Conservation (phyloP, 129 eudicot species). For the Saposhnikovia divaricata region DNA sequence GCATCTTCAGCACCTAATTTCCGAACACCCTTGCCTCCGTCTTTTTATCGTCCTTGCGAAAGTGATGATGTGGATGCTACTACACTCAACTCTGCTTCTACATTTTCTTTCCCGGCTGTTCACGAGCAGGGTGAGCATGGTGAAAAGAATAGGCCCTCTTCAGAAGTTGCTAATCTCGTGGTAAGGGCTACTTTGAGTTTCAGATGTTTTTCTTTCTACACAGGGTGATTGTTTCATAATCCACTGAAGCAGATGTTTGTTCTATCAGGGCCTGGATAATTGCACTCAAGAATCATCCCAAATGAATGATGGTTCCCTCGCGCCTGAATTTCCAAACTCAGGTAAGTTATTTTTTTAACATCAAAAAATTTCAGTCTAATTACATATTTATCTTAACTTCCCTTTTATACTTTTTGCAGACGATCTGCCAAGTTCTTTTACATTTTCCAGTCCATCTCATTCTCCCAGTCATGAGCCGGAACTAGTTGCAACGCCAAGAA, state of each 20-base stretch:
- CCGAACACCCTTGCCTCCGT: constrained; percentile 10
- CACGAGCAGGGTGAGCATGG: constrained; percentile 8
- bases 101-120: constrained; percentile 10
- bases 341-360: constrained; percentile 8
- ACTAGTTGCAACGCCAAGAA: constrained; percentile 40
- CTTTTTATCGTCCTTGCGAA: background rate
- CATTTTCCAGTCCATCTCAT: constrained; percentile 20
- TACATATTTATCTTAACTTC: background rate
- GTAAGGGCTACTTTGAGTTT: constrained; percentile 15
- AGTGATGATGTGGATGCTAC: background rate
- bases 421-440: background rate
- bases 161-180: constrained; percentile 30
- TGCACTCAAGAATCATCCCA: constrained; percentile 30
- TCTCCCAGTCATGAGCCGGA: constrained; percentile 60
- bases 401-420: constrained; percentile 10
- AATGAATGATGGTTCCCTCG: constrained; percentile 14
- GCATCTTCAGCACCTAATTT: constrained; percentile 11
- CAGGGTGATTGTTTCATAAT: background rate
- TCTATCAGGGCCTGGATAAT: constrained; percentile 29
- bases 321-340: constrained; percentile 7
- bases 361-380: background rate
- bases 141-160: constrained; percentile 7
- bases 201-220: background rate
- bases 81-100: constrained; percentile 1
- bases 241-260: background rate